Conservation (phyloP, 139 green algal species). For the Picochlorum costavermella region DNA sequence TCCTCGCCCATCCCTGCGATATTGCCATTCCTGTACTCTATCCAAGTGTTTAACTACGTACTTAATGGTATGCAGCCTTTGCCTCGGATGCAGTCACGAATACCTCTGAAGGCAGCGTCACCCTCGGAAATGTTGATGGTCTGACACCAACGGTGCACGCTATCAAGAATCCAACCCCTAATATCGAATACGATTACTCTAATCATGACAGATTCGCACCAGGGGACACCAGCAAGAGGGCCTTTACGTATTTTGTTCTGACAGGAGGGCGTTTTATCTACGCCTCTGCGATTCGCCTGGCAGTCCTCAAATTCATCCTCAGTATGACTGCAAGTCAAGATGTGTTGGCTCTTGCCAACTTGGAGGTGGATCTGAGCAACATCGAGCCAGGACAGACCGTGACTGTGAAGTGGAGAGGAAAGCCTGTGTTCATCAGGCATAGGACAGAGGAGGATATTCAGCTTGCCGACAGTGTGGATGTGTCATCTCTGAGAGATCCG, state of each 20-base stretch:
- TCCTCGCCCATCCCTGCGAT: background rate
- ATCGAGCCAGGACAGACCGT: constrained; percentile 85
- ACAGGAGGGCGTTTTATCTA: constrained; percentile 98
- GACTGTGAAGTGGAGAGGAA: constrained; percentile 98
- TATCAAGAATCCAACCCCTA: constrained; percentile 61
- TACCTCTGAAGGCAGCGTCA: background rate
- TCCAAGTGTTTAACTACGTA: background rate
- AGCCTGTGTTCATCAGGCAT: constrained; percentile 96
- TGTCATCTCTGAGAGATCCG: constrained; percentile 82
- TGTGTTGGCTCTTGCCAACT: constrained; percentile 83
- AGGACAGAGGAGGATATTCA: constrained; percentile 79
- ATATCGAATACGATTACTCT: constrained; percentile 77
- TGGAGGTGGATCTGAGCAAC: constrained; percentile 89
- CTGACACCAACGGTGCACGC: constrained; percentile 41
- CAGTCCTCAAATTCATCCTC: constrained; percentile 94
- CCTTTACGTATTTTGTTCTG: constrained; percentile 96
- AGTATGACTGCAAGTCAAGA: constrained; percentile 88
- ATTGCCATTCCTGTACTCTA: background rate
- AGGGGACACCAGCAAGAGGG: constrained; percentile 76
- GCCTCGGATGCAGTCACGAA: constrained; percentile 12
- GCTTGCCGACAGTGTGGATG: constrained; percentile 52
- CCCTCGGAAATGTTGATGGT: constrained; percentile 17
- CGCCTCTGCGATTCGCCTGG: constrained; percentile 84
- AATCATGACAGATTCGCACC: constrained; percentile 73
- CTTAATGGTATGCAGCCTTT: constrained; percentile 20